Base-by-base conservation (phyloP, 352 stramenopile genomes). In the Phytophthora meadii region DNA sequence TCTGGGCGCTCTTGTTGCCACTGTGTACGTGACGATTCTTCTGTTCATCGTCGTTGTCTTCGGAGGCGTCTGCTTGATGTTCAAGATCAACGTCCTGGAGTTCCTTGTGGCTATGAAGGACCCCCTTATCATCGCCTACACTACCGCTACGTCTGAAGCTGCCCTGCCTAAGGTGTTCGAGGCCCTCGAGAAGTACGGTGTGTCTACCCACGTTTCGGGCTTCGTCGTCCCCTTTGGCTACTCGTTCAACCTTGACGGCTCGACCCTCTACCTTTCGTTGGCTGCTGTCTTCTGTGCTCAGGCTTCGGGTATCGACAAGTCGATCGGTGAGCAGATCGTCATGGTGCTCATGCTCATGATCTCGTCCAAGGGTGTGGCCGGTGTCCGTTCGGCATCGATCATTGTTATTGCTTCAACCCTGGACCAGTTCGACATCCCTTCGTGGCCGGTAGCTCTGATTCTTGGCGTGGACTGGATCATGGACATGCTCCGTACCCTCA, bases 171-270 rank as follows among this genome's bases (percentile, higher is more conserved):
- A 84, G 52, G 80, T 85, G 3, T 89, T 89, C 27, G 80, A 89
- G n/a, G 47, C 65, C 1, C 70, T 89, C 14, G 73, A 80, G 40
- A 69, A 72, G 37, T 89, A 82, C 58, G 80, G 80, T 37, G 80
- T 89, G 9, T 73, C 75, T 0, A 61, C 70, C 7, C 72, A 87
- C 61, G 75, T 89, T 47, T 78, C 73, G 24, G 65, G 72, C 5
- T 87, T 89, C 37, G 80, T 89, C 6, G 77, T 89, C 8, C 77
- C 77, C 0, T 87, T 87, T 50, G 80, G 80, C 27, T 89, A 87
- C 68, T 89, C 80, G 58, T 87, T 89, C 74, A 89, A 89, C 67
- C 60, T 87, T 2, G 80, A 89, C 48, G 80, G 72, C 11, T 80
- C 72, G 12, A 84, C 80, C 0, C 49, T 89, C 15, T 85, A 89